Conservation (phyloP, 305 asterid genomes). For the Fraxinus dipetala region DNA sequence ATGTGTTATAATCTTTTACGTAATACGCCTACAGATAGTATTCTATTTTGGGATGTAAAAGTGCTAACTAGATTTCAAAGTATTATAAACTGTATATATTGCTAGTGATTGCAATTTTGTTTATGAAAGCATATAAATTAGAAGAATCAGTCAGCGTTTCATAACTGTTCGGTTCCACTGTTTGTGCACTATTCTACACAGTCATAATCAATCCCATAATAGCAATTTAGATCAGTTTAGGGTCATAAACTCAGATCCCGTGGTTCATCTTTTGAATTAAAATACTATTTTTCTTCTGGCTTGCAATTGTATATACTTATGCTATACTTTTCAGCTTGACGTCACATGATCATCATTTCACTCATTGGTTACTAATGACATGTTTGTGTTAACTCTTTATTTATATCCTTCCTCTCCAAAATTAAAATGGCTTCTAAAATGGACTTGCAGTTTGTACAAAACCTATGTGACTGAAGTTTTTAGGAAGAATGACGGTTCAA, state of each 20-base stretch:
- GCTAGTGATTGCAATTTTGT: not conserved
- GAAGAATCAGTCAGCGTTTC: not conserved
- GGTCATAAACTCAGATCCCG: not conserved
- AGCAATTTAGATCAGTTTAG: not conserved
- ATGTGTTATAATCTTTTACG: not conserved
- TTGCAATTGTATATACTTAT: not conserved
- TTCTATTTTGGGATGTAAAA: not conserved
- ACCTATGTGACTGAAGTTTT: not conserved
- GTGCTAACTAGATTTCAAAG: not conserved
- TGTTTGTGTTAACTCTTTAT: not conserved
- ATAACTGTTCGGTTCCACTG: not conserved
- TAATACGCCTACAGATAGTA: not conserved
- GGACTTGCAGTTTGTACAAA: not conserved
- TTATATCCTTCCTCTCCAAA: not conserved
- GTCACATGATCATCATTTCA: not conserved
- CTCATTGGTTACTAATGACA: not conserved
- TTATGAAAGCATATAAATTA: not conserved
- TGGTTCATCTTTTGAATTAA: not conserved
- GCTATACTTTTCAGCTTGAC: not conserved
- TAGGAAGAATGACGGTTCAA: not conserved
- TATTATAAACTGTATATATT: not conserved
- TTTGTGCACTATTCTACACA: not conserved
- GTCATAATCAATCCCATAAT: not conserved
- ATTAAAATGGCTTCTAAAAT: not conserved
- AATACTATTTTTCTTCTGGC: not conserved